phyloP scores from a whole-genome alignment of 768 basidiomycete species.

The Boletales sp. region DNA sequence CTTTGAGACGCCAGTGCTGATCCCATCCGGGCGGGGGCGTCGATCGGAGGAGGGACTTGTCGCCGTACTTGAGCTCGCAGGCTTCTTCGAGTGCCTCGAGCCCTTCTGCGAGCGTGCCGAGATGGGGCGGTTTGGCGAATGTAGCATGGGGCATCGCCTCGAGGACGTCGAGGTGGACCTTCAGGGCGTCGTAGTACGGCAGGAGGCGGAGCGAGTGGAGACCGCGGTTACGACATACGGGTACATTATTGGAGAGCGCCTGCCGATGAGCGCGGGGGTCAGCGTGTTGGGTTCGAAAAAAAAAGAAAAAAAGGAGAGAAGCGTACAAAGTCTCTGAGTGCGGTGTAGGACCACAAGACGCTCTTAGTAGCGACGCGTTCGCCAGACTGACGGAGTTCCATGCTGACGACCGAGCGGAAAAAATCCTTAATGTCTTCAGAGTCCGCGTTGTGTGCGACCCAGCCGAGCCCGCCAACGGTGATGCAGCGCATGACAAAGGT shows the following conservation, averaged over 20 bases:
- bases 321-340: slow-evolving; percentile 68
- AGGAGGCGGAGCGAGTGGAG: slow-evolving; percentile 65
- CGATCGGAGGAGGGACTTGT: slow-evolving; percentile 31
- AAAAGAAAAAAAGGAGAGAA: slow-evolving; percentile 6
- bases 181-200: slow-evolving; percentile 56
- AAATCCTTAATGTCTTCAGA: slow-evolving; percentile 73
- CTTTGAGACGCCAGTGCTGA: slow-evolving; percentile 55
- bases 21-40: slow-evolving; percentile 44
- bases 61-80: slow-evolving; percentile 53
- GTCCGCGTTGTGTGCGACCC: slow-evolving; percentile 66
- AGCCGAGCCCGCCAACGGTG: slow-evolving; percentile 58
- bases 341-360: slow-evolving; percentile 77
- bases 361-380: slow-evolving; percentile 79
- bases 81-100: slow-evolving; percentile 63
- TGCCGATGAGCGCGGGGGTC: slow-evolving; percentile 17
- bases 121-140: slow-evolving; percentile 65
- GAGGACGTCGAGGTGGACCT: slow-evolving; percentile 58
- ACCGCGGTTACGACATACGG: slow-evolving; percentile 61
- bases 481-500: slow-evolving; percentile 65
- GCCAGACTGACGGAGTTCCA: slow-evolving; percentile 77
- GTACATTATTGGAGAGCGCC: slow-evolving; percentile 69
- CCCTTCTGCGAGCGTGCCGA: slow-evolving; percentile 56
- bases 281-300: background rate
- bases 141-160: slow-evolving; percentile 53
- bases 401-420: slow-evolving; percentile 62